phyloP scores from a whole-genome alignment of 2,329 filamentous ascomycete genomes.

The Aspergillus oerlinghausenensis region DNA sequence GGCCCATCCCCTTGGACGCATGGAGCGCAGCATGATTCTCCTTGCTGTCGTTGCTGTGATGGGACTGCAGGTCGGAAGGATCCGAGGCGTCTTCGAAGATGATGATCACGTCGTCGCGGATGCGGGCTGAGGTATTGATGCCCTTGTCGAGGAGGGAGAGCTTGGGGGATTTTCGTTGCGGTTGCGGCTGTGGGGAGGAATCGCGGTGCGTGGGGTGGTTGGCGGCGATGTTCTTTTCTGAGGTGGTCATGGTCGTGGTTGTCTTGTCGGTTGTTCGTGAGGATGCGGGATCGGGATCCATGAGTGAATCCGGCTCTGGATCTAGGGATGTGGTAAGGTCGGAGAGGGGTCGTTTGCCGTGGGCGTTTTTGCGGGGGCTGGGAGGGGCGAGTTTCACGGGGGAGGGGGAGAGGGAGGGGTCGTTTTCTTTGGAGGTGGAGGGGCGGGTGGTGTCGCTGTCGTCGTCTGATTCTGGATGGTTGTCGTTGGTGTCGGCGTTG shows the following conservation, averaged over 20 bases:
- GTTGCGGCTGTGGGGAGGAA: constrained; percentile 11
- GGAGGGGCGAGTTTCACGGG: constrained; percentile 33
- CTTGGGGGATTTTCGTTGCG: constrained; percentile 34
- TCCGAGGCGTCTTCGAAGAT: constrained; percentile 31
- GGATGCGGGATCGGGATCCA: constrained; percentile 21
- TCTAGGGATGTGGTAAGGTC: constrained; percentile 36
- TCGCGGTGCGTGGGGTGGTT: constrained; percentile 22
- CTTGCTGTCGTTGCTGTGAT: constrained; percentile 19
- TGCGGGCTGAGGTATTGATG: constrained; percentile 19
- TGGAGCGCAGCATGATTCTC: constrained; percentile 17
- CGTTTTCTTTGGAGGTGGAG: constrained; percentile 46
- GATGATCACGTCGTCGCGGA: constrained; percentile 22
- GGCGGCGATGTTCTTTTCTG: constrained; percentile 40
- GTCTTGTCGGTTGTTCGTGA: constrained; percentile 21
- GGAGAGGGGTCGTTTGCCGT: constrained; percentile 42
- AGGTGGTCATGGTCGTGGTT: constrained; percentile 24
- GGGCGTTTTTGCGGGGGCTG: constrained; percentile 32
- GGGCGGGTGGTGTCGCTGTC: constrained; percentile 22
- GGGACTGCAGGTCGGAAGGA: constrained; percentile 8
- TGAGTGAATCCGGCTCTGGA: constrained; percentile 18
- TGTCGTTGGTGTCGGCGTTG: neutral
- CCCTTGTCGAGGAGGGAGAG: constrained; percentile 22
- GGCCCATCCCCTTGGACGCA: constrained; percentile 12
- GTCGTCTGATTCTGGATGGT: constrained; percentile 9
- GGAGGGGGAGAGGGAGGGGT: constrained; percentile 38